These are phyloP conservation scores for Penicillium goetzii DNA, from an alignment of 495 filamentous ascomycete species.

Conservation along the genomic window DNA sequence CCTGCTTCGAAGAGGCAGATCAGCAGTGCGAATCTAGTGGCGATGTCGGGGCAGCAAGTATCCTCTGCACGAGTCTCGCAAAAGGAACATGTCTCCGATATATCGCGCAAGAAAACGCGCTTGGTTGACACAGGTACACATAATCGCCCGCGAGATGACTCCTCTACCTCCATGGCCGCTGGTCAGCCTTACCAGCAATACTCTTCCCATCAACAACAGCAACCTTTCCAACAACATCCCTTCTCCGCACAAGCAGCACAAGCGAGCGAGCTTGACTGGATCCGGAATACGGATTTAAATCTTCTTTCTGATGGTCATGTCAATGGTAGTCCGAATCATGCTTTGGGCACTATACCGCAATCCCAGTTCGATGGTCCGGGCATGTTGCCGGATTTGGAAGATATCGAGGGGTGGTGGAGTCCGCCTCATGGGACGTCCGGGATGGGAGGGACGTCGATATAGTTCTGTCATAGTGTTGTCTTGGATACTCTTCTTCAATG, in stretches of 20 bases:
- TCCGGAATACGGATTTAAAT: slow-evolving; percentile 36
- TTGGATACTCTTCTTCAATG: not conserved
- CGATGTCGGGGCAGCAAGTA: slow-evolving; percentile 11
- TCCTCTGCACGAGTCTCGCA: slow-evolving; percentile 19
- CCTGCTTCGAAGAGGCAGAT: slow-evolving; percentile 41
- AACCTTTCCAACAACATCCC: slow-evolving; percentile 13
- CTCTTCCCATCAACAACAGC: slow-evolving; percentile 9
- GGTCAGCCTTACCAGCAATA: slow-evolving; percentile 11
- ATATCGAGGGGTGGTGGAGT: slow-evolving; percentile 49
- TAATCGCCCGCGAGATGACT: slow-evolving; percentile 10
- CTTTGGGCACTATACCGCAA: slow-evolving; percentile 13
- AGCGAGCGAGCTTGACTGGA: slow-evolving; percentile 41
- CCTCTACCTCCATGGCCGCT: not conserved
- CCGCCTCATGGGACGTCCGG: slow-evolving; percentile 30
- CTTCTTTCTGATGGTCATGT: slow-evolving; percentile 36
- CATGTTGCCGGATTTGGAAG: slow-evolving; percentile 40
- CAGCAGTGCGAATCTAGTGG: slow-evolving; percentile 29
- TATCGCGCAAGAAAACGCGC: slow-evolving; percentile 37
- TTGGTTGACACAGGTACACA: slow-evolving; percentile 17
- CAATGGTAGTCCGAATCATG: slow-evolving; percentile 7
- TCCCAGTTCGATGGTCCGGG: slow-evolving; percentile 32
- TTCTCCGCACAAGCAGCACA: slow-evolving; percentile 20
- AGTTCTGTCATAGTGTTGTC: not conserved
- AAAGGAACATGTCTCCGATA: slow-evolving; percentile 25
- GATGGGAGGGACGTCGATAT: not conserved